Percentiles rank a stretch among this genome's conserved stretches.
phyloP scores from a whole-genome alignment of 192 early-diverging fungal genomes.

The Backusella australiensis region DNA sequence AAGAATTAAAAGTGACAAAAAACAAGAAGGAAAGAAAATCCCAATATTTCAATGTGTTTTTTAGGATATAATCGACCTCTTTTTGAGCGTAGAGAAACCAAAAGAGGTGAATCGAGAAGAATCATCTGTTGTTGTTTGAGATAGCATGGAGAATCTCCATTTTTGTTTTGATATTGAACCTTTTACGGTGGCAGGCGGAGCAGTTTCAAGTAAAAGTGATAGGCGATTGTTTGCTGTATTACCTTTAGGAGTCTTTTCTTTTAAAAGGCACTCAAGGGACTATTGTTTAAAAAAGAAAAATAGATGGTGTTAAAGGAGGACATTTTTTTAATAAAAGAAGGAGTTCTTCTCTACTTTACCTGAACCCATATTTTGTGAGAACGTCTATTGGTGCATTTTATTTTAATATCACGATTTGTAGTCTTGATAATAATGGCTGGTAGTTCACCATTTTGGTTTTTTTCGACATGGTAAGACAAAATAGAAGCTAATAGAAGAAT shows the following conservation, averaged over 20 bases:
- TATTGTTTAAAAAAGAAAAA: neutral
- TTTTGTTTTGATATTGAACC: neutral
- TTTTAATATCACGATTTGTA: conserved; percentile 63
- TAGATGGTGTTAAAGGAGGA: neutral
- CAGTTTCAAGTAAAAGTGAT: conserved; percentile 7
- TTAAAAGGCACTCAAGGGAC: neutral
- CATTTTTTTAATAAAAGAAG: neutral
- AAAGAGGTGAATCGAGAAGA: neutral
- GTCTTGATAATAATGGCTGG: conserved; percentile 64
- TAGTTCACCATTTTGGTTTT: conserved; percentile 32
- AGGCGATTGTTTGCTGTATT: neutral
- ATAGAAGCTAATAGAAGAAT: conserved; percentile 12
- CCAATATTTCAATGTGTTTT: neutral
- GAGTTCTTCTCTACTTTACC: conserved; percentile 33
- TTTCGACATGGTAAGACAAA: conserved; percentile 34
- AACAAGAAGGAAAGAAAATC: neutral
- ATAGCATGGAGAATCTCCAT: neutral
- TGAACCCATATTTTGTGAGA: conserved; percentile 72
- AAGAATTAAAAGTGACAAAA: neutral
- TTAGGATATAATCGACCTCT: neutral
- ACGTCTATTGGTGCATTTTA: conserved; percentile 61
- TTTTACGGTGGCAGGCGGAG: conserved; percentile 4
- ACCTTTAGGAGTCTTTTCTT: neutral
- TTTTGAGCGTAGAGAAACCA: neutral
- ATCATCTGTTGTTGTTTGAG: neutral